Evolutionary conservation across 2,329 filamentous ascomycete genomes (phyloP), one percentile per base, ranked within the genome.

Genomic region (Bipolaris gigantea): DNA sequence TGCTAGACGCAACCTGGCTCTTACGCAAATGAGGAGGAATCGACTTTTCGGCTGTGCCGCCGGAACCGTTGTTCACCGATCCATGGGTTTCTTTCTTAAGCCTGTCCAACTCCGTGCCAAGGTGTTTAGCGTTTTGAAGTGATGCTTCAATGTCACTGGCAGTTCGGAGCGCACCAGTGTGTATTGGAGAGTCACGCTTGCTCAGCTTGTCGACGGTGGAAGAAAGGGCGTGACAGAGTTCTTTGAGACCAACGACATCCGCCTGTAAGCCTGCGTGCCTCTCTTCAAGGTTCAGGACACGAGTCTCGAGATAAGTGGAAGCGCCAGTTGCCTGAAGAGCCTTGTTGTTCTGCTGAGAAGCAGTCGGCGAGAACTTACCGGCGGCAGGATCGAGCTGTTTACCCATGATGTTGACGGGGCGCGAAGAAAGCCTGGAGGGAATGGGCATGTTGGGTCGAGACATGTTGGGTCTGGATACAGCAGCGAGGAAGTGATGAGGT

Each of bases 181-280:
- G 59, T 34, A 64, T 55, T 3, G 50, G 50, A 62, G 58, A 66
- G 11, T 53, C 50, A 7, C 59, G 63, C 33, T 56, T 61, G 47
- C 64, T 62, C 25, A 65, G 16, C 18, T 48, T 57, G 19, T 68
- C 62, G 21, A 72, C 51, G 2, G 63, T 63, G 11, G 42, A 49
- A 18, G 52, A 53, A 32, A 73, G 57, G 6, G 34, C 40, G 30
- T 64, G 60, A 36, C 41, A 59, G 2, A 62, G 8, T 13, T 60
- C 56, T 18, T 57, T 61, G 15, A 70, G 55, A 19, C 27, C 32
- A 9, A 57, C 44, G 23, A 70, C 25, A 7, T 69, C 60, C 8
- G 32, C 42, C 4, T 55, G 57, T 15, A 70, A 34, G 33, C 32
- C 53, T 11, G 6, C 34, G 34, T 66, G 58, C 32, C 53, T 56